Percentiles rank a stretch among this genome's conserved stretches.
Evolutionary conservation across 202 grass and related monocot genomes (phyloP).

Genomic region (Saccharum hybrid): DNA sequence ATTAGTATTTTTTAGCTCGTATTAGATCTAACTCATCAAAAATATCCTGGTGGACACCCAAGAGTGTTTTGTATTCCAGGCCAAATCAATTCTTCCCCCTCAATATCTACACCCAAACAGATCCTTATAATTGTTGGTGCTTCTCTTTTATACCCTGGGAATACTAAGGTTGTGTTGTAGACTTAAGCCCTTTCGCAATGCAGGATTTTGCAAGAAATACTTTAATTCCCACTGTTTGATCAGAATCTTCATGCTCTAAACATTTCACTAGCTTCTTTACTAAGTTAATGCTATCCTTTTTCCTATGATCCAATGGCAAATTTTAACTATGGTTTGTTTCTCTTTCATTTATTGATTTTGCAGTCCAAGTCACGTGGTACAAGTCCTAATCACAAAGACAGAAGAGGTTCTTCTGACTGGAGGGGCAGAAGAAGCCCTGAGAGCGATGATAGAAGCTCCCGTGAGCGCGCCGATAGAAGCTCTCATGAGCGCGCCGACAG

Average conservation of each 20-base stretch:
- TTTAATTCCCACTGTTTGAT: background rate
- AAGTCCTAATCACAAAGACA: conserved; percentile 8
- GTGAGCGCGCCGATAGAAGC: background rate
- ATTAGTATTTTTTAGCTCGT: background rate
- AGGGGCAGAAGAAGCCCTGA: conserved; percentile 18
- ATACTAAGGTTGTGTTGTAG: conserved; percentile 13
- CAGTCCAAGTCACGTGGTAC: conserved; percentile 48
- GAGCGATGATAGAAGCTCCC: background rate
- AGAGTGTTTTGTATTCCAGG: background rate
- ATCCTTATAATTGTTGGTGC: background rate
- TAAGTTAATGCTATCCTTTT: background rate
- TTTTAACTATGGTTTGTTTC: conserved; percentile 21
- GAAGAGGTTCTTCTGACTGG: conserved; percentile 7
- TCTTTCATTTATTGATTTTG: conserved; percentile 27
- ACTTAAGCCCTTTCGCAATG: background rate
- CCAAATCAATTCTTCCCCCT: background rate
- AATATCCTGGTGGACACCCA: background rate
- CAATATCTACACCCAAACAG: background rate
- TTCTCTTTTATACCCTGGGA: background rate
- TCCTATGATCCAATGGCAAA: background rate
- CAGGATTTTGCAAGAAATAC: background rate
- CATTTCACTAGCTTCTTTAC: background rate
- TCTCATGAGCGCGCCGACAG: conserved; percentile 9
- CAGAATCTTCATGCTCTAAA: background rate
- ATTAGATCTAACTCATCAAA: background rate